Conservation (phyloP, 768 basidiomycete genomes). For the Neoboletus subvelutipes region DNA sequence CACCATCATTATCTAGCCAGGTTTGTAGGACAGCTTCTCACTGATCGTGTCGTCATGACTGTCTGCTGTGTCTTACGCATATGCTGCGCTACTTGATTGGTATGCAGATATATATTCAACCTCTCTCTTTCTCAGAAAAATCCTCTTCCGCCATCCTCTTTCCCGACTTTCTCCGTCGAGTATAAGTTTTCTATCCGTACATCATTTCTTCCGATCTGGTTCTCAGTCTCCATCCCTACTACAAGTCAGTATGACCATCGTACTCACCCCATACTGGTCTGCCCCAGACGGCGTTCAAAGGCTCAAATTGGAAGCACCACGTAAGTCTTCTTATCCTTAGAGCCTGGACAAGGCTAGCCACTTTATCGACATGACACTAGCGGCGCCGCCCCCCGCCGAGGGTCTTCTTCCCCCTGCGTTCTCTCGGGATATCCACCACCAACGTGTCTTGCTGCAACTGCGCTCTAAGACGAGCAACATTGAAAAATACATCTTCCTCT, state of each 20-base stretch:
- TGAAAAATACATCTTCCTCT: slow-evolving; percentile 86
- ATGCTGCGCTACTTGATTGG: background rate
- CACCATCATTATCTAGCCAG: background rate
- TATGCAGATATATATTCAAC: slow-evolving; percentile 1
- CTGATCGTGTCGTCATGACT: slow-evolving; percentile 1
- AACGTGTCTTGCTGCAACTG: slow-evolving; percentile 66
- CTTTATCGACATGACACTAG: slow-evolving; percentile 25
- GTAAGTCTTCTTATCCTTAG: slow-evolving; percentile 33
- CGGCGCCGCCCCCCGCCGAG: slow-evolving; percentile 42
- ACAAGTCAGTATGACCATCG: slow-evolving; percentile 54
- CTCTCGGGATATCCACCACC: slow-evolving; percentile 48
- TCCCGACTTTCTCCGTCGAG: slow-evolving; percentile 14
- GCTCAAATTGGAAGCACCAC: slow-evolving; percentile 57
- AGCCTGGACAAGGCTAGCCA: slow-evolving; percentile 1
- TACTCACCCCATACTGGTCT: slow-evolving; percentile 69
- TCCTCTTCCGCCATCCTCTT: background rate
- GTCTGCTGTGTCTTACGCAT: background rate
- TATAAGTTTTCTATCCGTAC: background rate
- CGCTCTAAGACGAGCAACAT: slow-evolving; percentile 71
- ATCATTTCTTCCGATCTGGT: background rate
- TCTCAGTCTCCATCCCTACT: background rate
- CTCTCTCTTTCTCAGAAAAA: background rate
- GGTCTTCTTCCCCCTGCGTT: slow-evolving; percentile 65
- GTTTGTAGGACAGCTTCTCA: background rate
- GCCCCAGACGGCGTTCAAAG: slow-evolving; percentile 62